Evolutionary conservation across 176 grass and related monocot genomes (phyloP).

Genomic region (Bromus sterilis): DNA sequence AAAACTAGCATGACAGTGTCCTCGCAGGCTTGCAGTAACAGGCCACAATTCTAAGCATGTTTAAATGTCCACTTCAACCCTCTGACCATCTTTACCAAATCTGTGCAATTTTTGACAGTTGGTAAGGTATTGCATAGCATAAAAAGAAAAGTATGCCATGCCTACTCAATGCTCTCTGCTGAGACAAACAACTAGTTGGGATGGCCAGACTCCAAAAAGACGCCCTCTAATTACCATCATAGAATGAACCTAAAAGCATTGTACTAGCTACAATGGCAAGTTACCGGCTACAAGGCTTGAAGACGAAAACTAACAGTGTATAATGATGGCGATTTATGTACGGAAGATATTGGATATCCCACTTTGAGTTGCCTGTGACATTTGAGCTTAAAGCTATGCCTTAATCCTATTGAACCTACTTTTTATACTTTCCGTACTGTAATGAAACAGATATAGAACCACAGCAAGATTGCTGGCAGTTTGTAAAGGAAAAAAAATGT

Average conservation of each 20-base stretch:
- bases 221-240: not conserved
- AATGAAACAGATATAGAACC: not conserved
- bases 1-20: not conserved
- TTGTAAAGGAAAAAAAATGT: not conserved
- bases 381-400: not conserved
- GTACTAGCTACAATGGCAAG: constrained; percentile 4
- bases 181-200: not conserved
- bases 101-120: not conserved
- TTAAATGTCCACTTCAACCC: not conserved
- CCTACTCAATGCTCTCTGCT: not conserved
- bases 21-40: not conserved
- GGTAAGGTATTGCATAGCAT: not conserved
- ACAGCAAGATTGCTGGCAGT: not conserved
- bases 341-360: not conserved
- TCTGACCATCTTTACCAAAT: not conserved
- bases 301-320: not conserved
- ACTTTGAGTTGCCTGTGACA: no score
- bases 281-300: not conserved
- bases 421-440: not conserved
- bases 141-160: not conserved
- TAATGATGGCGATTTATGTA: not conserved
- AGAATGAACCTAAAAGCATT: not conserved
- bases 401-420: constrained; percentile 9
- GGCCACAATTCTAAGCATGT: not conserved
- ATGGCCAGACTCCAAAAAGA: not conserved